Percentiles rank a stretch among this genome's conserved stretches.
Conservation (phyloP, 208 protist genomes). For the Trypanosoma lewisi region DNA sequence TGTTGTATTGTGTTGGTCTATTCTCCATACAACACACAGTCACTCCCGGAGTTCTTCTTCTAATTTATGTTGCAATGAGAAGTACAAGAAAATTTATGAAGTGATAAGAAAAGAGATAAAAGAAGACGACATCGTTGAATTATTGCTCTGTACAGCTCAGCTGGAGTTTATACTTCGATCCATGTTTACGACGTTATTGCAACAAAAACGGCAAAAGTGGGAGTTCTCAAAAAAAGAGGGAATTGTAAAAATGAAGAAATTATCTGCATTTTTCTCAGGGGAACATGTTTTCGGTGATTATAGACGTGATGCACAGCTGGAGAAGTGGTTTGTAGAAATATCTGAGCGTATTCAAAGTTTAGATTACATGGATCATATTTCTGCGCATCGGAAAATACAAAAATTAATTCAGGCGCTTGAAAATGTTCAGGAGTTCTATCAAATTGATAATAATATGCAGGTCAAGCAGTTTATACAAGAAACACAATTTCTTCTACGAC, state of each 20-base stretch:
- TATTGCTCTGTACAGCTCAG: constrained; percentile 94
- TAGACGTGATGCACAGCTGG: constrained; percentile 87
- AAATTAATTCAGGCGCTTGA: constrained; percentile 95
- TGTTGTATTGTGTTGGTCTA: constrained; percentile 94
- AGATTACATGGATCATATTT: constrained; percentile 59
- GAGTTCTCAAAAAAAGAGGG: constrained; percentile 68
- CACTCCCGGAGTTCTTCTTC: constrained; percentile 12
- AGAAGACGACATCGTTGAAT: constrained; percentile 71
- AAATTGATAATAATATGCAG: constrained; percentile 85
- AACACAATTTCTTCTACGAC: constrained; percentile 74
- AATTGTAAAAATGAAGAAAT: constrained; percentile 53
- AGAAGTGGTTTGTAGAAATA: constrained; percentile 94
- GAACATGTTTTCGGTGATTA: constrained; percentile 75
- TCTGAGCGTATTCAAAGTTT: constrained; percentile 63
- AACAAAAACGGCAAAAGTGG: constrained; percentile 89
- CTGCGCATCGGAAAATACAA: constrained; percentile 93
- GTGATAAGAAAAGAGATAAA: constrained; percentile 32
- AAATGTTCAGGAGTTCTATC: constrained; percentile 96
- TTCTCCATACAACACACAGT: constrained; percentile 81
- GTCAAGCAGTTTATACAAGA: constrained; percentile 93
- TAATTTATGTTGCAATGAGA: constrained; percentile 21
- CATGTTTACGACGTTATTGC: constrained; percentile 88
- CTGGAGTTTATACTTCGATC: constrained; percentile 92
- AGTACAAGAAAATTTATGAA: constrained; percentile 30
- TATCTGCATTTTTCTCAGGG: constrained; percentile 94